Conservation (phyloP, 2,329 filamentous ascomycete genomes). For the Pseudogymnoascus sp. region DNA sequence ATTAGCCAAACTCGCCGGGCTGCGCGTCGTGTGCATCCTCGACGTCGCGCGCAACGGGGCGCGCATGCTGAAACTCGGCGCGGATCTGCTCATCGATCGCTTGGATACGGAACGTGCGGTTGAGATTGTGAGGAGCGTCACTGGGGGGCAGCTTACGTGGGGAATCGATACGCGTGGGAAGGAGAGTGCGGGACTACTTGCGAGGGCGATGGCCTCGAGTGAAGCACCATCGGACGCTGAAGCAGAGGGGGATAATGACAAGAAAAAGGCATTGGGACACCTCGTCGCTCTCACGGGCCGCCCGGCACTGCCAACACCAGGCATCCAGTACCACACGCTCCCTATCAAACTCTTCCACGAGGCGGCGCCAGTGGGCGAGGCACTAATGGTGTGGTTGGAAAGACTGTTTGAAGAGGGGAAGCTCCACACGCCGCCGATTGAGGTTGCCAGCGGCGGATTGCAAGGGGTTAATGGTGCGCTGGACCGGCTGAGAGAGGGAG, state of each 20-base stretch:
- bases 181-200: conserved; percentile 53
- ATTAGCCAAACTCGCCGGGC: conserved; percentile 57
- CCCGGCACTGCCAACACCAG: neutral
- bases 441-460: neutral
- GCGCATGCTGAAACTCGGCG: conserved; percentile 42
- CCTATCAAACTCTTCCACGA: conserved; percentile 74
- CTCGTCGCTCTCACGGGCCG: conserved; percentile 15
- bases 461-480: neutral
- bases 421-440: conserved; percentile 56
- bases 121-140: conserved; percentile 54
- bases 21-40: conserved; percentile 59
- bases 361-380: conserved; percentile 54
- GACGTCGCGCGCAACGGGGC: conserved; percentile 61
- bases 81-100: conserved; percentile 64
- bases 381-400: conserved; percentile 61
- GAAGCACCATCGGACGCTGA: neutral
- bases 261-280: neutral
- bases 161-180: conserved; percentile 62
- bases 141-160: conserved; percentile 53
- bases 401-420: conserved; percentile 47
- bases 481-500: conserved; percentile 38
- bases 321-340: conserved; percentile 44
- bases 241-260: neutral
- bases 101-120: conserved; percentile 59
- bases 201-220: conserved; percentile 18